Percentiles rank a stretch among this genome's conserved stretches.
Conservation (phyloP, 23 red algal species). For the Gracilaria caudata region DNA sequence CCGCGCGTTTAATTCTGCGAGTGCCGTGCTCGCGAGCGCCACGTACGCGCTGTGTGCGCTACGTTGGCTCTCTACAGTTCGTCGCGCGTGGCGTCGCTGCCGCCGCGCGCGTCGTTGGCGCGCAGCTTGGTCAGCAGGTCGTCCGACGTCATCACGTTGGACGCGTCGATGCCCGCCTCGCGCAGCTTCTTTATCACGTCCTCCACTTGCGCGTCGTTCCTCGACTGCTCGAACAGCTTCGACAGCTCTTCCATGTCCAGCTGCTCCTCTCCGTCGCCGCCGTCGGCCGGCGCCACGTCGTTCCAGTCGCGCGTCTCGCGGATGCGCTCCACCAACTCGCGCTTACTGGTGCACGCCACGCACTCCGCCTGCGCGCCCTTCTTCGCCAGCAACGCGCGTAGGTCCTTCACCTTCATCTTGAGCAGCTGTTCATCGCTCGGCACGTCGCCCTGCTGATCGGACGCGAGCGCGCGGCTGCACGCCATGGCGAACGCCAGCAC, state of each 20-base stretch:
- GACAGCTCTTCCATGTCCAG: not conserved
- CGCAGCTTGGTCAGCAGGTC: no score
- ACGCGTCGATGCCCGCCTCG: slow-evolving; percentile 1
- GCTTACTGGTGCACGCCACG: slow-evolving; percentile 32
- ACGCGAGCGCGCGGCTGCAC: no score
- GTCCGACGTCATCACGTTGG: slow-evolving; percentile 5
- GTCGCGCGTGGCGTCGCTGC: not conserved
- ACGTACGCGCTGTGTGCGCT: no score
- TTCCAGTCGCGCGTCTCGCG: slow-evolving; percentile 15
- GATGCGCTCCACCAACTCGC: slow-evolving; percentile 18
- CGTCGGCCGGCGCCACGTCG: not conserved
- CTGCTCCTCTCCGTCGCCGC: not conserved
- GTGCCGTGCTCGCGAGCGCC: no score
- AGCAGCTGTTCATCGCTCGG: no score
- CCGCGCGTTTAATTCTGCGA: no score
- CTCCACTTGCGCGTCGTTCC: not conserved
- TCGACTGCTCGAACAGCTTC: not conserved
- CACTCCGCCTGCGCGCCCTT: slow-evolving; percentile 24
- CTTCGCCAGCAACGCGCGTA: not conserved
- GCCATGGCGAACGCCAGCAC: not conserved
- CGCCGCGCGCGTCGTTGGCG: not conserved
- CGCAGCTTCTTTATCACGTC: not conserved
- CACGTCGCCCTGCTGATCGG: no score
- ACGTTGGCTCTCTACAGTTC: not conserved
- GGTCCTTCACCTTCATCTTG: not conserved